Base-by-base conservation (phyloP, 805 yeast species). In the Lipomyces yamadae region DNA sequence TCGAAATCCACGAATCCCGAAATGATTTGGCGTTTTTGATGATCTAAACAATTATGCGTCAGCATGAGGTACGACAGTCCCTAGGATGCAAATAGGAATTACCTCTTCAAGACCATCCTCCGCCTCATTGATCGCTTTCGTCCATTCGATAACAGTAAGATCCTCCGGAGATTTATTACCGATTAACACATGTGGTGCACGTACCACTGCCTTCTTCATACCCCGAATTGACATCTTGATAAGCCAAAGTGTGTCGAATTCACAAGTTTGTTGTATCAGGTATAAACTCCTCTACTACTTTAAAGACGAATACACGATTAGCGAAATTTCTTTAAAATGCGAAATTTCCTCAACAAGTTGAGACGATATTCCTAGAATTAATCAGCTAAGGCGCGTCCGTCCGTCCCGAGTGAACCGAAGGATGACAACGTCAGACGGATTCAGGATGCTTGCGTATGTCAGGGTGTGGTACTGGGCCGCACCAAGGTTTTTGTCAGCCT, bases 141-240 rank as follows among this genome's bases (percentile, higher is more conserved):
- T 70, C 80, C 79, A 78, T 55, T 74, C 78, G 48, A 75, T 66
- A 55, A 78, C 70, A 29, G 75, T 69, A 50, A 75, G 69, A 68
- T 78, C 78, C 63, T 78, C 80, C 32, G 73, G 69, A 13, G 76
- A 69, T 66, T 76, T 77, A 67, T 68, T 65, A 42, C 80, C 80
- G n/a, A 74, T 61, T 18, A 77, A 67, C 32, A 76, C 72, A 67
- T 78, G 80, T 24, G 80, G 80, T 2, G 79, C 72, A 54, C 80
- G 72, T 57, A 72, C 76, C 45, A 78, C 71, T 37, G 79, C 80
- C 68, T 78, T 78, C 61, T 75, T 75, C 37, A 79, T 73, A 33
- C 80, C 80, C 59, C 74, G 74, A 37, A 77, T 61, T 72, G 73
- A 71, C 73, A 71, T 71, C 15, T 29, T 56, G 56, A 29, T 24